These are phyloP conservation scores for Sporothrix euskadiensis DNA, from an alignment of 2,329 filamentous ascomycete genomes.

Conservation along the genomic window DNA sequence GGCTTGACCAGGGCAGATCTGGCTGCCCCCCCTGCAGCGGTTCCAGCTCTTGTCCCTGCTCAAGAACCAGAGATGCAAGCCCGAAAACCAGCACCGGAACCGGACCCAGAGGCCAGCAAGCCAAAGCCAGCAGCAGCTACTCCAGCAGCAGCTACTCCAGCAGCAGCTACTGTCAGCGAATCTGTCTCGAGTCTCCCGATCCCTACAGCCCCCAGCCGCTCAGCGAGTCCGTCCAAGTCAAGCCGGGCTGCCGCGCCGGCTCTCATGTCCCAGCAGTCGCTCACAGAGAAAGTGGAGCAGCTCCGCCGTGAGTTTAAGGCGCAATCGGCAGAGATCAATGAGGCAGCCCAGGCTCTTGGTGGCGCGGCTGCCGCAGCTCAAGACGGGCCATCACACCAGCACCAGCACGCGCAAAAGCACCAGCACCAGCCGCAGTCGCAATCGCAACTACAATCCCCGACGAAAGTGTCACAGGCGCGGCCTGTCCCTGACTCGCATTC, in stretches of 20 bases:
- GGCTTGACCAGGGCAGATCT: background rate
- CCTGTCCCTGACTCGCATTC: slow-evolving; percentile 31
- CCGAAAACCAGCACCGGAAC: background rate
- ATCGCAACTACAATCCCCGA: background rate
- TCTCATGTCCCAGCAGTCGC: slow-evolving; percentile 27
- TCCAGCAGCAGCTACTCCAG: no score
- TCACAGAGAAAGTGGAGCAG: slow-evolving; percentile 53
- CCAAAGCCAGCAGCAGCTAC: background rate
- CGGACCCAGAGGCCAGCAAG: background rate
- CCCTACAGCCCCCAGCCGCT: background rate
- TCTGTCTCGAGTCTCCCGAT: background rate
- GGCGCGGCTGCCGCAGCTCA: background rate
- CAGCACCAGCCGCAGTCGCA: slow-evolving; percentile 31
- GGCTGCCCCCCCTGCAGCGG: background rate
- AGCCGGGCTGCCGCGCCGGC: slow-evolving; percentile 9
- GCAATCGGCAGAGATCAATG: slow-evolving; percentile 38
- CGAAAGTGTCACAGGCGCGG: background rate
- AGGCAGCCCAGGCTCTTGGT: slow-evolving; percentile 22
- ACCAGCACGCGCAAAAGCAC: no score
- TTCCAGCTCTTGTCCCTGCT: background rate
- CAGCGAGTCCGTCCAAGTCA: slow-evolving; percentile 15
- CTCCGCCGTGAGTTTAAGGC: slow-evolving; percentile 53
- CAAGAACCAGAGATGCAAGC: background rate
- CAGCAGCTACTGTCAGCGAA: background rate
- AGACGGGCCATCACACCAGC: background rate